Conservation (phyloP, 257 asterid species). For the Nicotiana paniculata region DNA sequence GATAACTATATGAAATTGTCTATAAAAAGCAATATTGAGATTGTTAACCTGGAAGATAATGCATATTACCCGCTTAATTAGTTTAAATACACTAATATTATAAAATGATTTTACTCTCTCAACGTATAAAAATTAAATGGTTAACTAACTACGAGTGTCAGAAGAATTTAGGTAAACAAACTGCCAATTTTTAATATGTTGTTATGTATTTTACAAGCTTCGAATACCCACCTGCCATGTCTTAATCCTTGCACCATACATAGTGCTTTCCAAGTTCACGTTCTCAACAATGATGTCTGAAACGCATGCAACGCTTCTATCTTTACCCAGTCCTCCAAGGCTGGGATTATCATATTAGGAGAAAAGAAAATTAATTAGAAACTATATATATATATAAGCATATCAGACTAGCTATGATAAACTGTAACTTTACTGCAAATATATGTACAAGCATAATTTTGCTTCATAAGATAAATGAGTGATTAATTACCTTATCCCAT, state of each 20-base stretch:
- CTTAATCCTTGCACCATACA: conserved; percentile 81
- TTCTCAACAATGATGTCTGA: conserved; percentile 57
- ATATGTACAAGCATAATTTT: not conserved
- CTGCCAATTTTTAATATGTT: not conserved
- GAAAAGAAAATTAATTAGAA: not conserved
- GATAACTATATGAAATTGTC: not conserved
- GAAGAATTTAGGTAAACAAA: not conserved
- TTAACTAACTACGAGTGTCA: not conserved
- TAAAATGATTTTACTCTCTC: not conserved
- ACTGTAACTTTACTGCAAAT: not conserved
- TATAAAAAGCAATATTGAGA: not conserved
- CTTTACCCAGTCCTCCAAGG: conserved; percentile 79
- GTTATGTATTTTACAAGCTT: not conserved
- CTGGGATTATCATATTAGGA: conserved; percentile 24
- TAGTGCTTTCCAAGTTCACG: conserved; percentile 44
- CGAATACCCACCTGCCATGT: conserved; percentile 67
- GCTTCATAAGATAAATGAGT: not conserved
- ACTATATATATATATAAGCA: not conserved
- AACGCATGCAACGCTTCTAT: conserved; percentile 56
- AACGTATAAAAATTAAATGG: no score
- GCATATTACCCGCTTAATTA: not conserved
- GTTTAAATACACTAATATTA: not conserved
- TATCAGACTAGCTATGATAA: not conserved
- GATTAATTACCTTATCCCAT: conserved; percentile 67
- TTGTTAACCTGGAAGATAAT: not conserved